Conservation (phyloP, 2,329 filamentous ascomycete genomes). For the Eutypella sp. region DNA sequence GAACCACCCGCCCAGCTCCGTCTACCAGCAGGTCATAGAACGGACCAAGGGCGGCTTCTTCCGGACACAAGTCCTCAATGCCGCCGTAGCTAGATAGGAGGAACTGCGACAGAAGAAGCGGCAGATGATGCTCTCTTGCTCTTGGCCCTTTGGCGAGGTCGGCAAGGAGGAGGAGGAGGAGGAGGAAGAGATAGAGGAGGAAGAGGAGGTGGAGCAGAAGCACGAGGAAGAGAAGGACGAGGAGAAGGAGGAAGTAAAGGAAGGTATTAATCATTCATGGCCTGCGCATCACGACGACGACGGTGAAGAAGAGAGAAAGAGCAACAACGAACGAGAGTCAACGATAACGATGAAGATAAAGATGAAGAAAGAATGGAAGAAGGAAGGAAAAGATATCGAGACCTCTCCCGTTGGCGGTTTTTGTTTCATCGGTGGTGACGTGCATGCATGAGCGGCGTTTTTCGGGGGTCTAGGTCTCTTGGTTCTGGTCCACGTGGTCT, state of each 20-base stretch:
- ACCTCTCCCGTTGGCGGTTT: slow-evolving; percentile 4
- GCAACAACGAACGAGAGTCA: slow-evolving; percentile 17
- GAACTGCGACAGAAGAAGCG: too few relatives aligned
- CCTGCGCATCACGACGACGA: too few relatives aligned
- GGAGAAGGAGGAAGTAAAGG: too few relatives aligned
- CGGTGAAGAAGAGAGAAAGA: slow-evolving; percentile 3
- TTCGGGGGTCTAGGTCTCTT: slow-evolving; percentile 3
- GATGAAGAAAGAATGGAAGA: slow-evolving; percentile 10
- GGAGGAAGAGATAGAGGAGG: too few relatives aligned
- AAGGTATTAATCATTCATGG: too few relatives aligned
- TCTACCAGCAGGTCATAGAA: slow-evolving; percentile 99
- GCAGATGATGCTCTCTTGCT: too few relatives aligned
- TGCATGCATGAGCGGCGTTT: slow-evolving; percentile 28
- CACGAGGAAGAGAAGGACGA: too few relatives aligned
- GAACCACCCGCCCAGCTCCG: slow-evolving; percentile 98
- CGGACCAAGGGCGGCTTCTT: slow-evolving; percentile 99
- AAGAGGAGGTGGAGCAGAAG: too few relatives aligned
- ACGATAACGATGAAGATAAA: slow-evolving; percentile 7
- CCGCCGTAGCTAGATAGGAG: slow-evolving; percentile 52
- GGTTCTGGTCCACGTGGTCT: neutral
- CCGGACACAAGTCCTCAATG: slow-evolving; percentile 86
- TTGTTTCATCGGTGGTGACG: slow-evolving; percentile 18
- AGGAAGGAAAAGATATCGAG: too few relatives aligned
- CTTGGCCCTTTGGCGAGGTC: too few relatives aligned
- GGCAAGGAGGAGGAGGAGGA: too few relatives aligned